Conservation (phyloP, 2,329 filamentous ascomycete species). For the Tolypocladium guangdongense region DNA sequence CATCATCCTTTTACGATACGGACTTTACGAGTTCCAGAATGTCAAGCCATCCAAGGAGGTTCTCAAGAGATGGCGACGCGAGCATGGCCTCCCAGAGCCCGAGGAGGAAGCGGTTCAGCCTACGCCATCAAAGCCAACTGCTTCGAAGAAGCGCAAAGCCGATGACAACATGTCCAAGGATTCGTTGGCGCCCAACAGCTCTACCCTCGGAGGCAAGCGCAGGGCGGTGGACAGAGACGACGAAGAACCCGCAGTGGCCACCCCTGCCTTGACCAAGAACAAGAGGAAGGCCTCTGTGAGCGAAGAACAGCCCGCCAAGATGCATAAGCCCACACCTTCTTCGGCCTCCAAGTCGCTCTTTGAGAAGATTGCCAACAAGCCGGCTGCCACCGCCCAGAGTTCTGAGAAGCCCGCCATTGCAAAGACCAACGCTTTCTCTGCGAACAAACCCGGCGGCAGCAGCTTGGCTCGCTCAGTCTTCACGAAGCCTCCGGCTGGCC, state of each 20-base stretch:
- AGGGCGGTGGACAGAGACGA: slow-evolving; percentile 31
- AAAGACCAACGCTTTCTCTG: slow-evolving; percentile 22
- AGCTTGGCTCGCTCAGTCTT: slow-evolving; percentile 32
- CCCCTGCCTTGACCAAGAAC: slow-evolving; percentile 27
- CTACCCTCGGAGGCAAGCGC: slow-evolving; percentile 36
- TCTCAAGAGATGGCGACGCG: slow-evolving; percentile 46
- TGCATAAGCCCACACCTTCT: slow-evolving; percentile 39
- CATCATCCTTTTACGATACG: slow-evolving; percentile 49
- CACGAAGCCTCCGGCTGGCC: slow-evolving; percentile 22
- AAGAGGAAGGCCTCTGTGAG: slow-evolving; percentile 40
- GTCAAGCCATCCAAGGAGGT: slow-evolving; percentile 47
- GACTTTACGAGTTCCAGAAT: slow-evolving; percentile 52
- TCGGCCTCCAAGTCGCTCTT: slow-evolving; percentile 42
- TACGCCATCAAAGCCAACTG: slow-evolving; percentile 15
- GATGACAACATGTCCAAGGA: slow-evolving; percentile 36
- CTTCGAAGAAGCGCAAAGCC: slow-evolving; percentile 45
- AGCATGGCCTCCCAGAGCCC: slow-evolving; percentile 41
- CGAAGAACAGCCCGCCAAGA: slow-evolving; percentile 38
- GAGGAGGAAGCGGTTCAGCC: slow-evolving; percentile 30
- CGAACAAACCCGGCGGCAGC: slow-evolving; percentile 24
- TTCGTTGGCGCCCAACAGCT: slow-evolving; percentile 20
- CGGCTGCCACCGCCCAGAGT: slow-evolving; percentile 18
- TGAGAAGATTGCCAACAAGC: slow-evolving; percentile 45
- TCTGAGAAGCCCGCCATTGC: slow-evolving; percentile 13
- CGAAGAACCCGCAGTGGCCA: slow-evolving; percentile 16